Evolutionary conservation across 805 yeast genomes (phyloP), one percentile per base, ranked within the genome.

Genomic region (Metschnikowia drakensbergensis): DNA sequence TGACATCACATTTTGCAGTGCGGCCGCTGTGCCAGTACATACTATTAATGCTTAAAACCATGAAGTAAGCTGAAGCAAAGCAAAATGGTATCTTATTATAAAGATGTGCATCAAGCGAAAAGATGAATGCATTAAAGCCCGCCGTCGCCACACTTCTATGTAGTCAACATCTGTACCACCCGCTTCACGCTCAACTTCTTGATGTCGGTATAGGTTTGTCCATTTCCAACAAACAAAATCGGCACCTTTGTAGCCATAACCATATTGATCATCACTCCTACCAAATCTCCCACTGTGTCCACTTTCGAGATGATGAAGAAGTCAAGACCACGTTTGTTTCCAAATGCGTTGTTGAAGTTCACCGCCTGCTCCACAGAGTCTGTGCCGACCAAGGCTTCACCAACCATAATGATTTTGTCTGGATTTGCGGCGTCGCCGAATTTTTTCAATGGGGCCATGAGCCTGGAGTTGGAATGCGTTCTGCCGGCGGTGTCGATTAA

Each of bases 401-500:
- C 98, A 17, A 92, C 99, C 98, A 94, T 94, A 62, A 92, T 91
- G 59, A 92, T 92, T 65, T 88, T 92, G 68, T 92, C 94, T 0
- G 98, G 99, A 43, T 88, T 79, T 2, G 98, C 98, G 43, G 95
- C 91, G 59, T 87, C 89, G 13, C 97, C 98, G 66, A 92, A 92
- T 48, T 92, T 88, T 57, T 90, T 95, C 55, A 92, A 71, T 6
- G 97, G 96, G 0, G 97, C 92, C 99, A 92, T 92, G 53, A 92
- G 75, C 49, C 92, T 83, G 13, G 94, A 86, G 65, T 94, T 97
- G 57, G 92, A 89, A 63, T 94, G 99, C 48, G 98, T 83, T 71
- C 99, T 81, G 38, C 99, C 99, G 0, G 99, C 99, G 3, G 99
- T 92, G 67, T 92, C 99, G 76, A 92, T 87, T 54, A 92, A 74